Percentiles rank a stretch among this genome's conserved stretches.
These are phyloP conservation scores for Alternaria atra DNA, from an alignment of 2,329 filamentous ascomycete species.

Conservation along the genomic window DNA sequence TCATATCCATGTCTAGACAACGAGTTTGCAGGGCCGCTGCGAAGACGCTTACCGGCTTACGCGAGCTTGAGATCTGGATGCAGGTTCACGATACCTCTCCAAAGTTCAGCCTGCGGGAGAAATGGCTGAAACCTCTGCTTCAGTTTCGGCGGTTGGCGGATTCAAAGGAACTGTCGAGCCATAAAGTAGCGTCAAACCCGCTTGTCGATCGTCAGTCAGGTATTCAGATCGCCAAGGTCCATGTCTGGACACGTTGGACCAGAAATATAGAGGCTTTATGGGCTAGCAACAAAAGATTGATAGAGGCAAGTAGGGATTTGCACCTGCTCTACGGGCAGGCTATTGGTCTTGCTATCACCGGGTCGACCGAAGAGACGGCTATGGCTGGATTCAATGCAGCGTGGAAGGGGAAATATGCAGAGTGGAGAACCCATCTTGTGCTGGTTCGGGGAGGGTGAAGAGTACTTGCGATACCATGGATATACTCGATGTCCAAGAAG, in stretches of 20 bases:
- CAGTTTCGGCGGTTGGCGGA: slow-evolving; percentile 36
- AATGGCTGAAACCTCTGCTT: slow-evolving; percentile 39
- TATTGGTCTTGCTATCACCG: slow-evolving; percentile 36
- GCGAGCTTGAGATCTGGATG: slow-evolving; percentile 33
- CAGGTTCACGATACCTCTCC: slow-evolving; percentile 26
- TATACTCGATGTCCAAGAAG: not conserved
- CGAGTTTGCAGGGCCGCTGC: slow-evolving; percentile 30
- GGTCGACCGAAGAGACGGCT: slow-evolving; percentile 37
- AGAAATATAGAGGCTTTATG: slow-evolving; percentile 5
- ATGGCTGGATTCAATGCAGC: slow-evolving; percentile 36
- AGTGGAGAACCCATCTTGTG: slow-evolving; percentile 20
- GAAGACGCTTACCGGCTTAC: slow-evolving; percentile 31
- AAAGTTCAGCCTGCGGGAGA: slow-evolving; percentile 32
- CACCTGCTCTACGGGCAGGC: slow-evolving; percentile 41
- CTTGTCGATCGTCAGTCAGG: not conserved
- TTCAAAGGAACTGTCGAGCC: not conserved
- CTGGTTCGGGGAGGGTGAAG: slow-evolving; percentile 7
- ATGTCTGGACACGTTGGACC: slow-evolving; percentile 17
- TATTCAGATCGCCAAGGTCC: slow-evolving; percentile 26
- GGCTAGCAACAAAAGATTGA: slow-evolving; percentile 13
- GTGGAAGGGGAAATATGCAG: slow-evolving; percentile 27
- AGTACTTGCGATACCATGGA: not conserved
- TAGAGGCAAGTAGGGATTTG: slow-evolving; percentile 29
- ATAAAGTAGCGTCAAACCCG: not conserved
- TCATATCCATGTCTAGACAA: not conserved